phyloP scores from a whole-genome alignment of 129 eudicot genomes.

The Lactuca sativa region DNA sequence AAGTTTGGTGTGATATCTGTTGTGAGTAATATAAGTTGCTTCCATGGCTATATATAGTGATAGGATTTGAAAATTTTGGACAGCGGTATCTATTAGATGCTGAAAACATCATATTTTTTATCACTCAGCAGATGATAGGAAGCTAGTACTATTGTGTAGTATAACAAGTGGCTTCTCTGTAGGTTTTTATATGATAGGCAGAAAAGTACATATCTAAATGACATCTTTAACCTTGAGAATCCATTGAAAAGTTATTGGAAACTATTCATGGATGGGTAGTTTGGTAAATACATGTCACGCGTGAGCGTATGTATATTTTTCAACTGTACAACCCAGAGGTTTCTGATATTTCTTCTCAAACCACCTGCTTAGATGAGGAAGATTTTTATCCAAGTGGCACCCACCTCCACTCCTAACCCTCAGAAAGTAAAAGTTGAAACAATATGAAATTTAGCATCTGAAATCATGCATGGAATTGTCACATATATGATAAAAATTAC shows the following conservation, averaged over 20 bases:
- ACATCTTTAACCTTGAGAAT: conserved; percentile 12
- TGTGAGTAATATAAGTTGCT: conserved; percentile 24
- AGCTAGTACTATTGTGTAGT: conserved; percentile 6
- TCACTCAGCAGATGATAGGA: conserved; percentile 25
- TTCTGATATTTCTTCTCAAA: conserved; percentile 4
- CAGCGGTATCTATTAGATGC: conserved; percentile 21
- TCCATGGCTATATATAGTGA: conserved; percentile 31
- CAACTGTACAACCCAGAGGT: not conserved
- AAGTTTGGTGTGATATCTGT: conserved; percentile 9
- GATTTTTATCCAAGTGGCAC: conserved; percentile 26
- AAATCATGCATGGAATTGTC: conserved; percentile 14
- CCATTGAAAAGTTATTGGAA: too few relatives aligned
- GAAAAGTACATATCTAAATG: conserved; percentile 13
- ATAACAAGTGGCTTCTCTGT: conserved; percentile 18
- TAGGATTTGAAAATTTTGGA: conserved; percentile 19
- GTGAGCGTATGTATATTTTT: conserved; percentile 16
- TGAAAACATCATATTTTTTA: conserved; percentile 30
- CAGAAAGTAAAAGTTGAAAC: not conserved
- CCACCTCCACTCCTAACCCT: conserved; percentile 3
- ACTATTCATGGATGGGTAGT: not conserved
- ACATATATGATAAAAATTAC: not conserved
- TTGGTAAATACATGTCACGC: conserved; percentile 1
- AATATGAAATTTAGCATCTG: not conserved
- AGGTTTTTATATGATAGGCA: conserved; percentile 25
- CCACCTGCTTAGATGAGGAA: not conserved